Evolutionary conservation across 768 basidiomycete species (phyloP).

Genomic region (Tephrocybe rancida): DNA sequence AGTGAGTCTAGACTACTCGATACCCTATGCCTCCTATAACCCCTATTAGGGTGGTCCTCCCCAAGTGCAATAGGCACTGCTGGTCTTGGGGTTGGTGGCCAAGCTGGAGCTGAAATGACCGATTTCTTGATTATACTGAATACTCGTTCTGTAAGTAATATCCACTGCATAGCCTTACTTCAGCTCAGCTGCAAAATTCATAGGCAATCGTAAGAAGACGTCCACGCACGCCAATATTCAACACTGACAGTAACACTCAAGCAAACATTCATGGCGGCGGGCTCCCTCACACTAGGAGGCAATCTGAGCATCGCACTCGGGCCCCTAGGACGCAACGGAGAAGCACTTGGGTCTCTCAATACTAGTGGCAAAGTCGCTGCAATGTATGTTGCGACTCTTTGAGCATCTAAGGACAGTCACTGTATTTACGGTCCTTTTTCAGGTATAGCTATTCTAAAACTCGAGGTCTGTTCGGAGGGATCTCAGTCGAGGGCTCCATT

Average conservation of each 20-base stretch:
- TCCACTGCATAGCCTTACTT: constrained; percentile 1
- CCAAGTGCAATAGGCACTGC: constrained; percentile 95
- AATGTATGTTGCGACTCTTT: constrained; percentile 56
- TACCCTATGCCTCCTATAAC: background rate
- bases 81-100: constrained; percentile 86
- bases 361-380: constrained; percentile 88
- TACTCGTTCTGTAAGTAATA: constrained; percentile 67
- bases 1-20: constrained; percentile 47
- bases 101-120: constrained; percentile 84
- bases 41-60: constrained; percentile 78
- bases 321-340: constrained; percentile 93
- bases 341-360: constrained; percentile 83
- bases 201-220: constrained; percentile 64
- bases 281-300: constrained; percentile 87
- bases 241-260: no score
- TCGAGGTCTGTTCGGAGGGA: constrained; percentile 90
- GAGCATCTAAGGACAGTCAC: background rate
- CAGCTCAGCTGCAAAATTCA: constrained; percentile 7
- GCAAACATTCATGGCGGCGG: constrained; percentile 93
- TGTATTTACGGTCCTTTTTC: constrained; percentile 11
- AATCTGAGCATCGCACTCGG: constrained; percentile 90
- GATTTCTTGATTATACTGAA: constrained; percentile 93
- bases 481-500: constrained; percentile 86
- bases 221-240: no score
- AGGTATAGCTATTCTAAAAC: constrained; percentile 94